phyloP scores from a whole-genome alignment of 176 grass and related monocot genomes.

The Eremochloa ophiuroides region DNA sequence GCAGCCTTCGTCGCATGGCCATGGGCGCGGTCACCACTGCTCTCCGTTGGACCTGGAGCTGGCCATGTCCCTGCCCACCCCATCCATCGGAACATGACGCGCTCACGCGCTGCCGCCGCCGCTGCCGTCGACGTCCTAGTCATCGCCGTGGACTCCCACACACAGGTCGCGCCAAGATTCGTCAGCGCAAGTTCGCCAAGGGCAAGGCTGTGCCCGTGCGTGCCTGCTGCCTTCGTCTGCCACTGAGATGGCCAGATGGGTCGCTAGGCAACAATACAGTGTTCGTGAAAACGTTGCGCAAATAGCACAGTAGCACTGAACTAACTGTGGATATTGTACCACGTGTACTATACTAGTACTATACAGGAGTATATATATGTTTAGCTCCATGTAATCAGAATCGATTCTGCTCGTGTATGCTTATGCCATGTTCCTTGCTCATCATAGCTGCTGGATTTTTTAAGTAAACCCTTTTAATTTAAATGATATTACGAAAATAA shows the following conservation, averaged over 20 bases:
- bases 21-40: constrained; percentile 20
- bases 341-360: not conserved
- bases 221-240: constrained; percentile 6
- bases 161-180: not conserved
- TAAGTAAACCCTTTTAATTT: too few relatives aligned
- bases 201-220: not conserved
- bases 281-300: constrained; percentile 15
- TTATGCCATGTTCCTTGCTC: not conserved
- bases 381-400: constrained; percentile 25
- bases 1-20: constrained; percentile 4
- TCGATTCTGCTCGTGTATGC: constrained; percentile 15
- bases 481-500: too few relatives aligned
- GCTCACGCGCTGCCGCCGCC: not conserved
- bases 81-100: constrained; percentile 40
- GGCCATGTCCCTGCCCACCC: constrained; percentile 35
- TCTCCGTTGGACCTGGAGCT: constrained; percentile 41
- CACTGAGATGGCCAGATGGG: constrained; percentile 30
- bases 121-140: not conserved
- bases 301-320: not conserved
- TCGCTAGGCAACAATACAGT: not conserved
- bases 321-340: constrained; percentile 29
- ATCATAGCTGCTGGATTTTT: too few relatives aligned
- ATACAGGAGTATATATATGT: not conserved
- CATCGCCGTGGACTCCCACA: not conserved
- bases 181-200: not conserved